Evolutionary conservation across 2,329 filamentous ascomycete species (phyloP), one percentile per base, ranked within the genome.

Genomic region (Nemania serpens): DNA sequence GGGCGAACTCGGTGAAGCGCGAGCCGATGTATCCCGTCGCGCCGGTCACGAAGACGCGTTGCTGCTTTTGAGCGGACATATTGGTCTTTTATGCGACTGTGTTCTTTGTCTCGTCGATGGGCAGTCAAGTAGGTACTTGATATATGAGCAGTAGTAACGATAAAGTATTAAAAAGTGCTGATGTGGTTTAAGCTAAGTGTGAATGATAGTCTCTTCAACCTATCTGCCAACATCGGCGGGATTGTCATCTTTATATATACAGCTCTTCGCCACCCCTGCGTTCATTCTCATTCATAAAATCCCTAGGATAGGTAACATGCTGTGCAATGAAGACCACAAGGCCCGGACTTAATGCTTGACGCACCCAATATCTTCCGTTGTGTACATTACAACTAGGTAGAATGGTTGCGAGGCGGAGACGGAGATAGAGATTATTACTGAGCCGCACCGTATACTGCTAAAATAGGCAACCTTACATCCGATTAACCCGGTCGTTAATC

Each of bases 21-120:
- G 68, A 66, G 57, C 77, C 78, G 37, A 79, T 64, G 64, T 75
- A 78, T 34, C 77, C 77, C 51, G 65, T 75, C 11, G 72, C 77
- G 2, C 77, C 77, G 41, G 77, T 79, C 5, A 80, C 71, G 70
- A 79, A 79, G 59, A 76, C 66, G 48, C 64, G 61, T 25, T 58
- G 68, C 20, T 51, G 68, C 36, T 64, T 57, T 37, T 47, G n/a
- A 50, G 55, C n/a, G 22, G 67, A 29, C 67, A 69, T 64, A 1
- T 52, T 12, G 17, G 13, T 50, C 15, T 22, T 6, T 17, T 29
- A 1, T 13, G 17, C 10, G 51, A 3, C 25, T 9, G 1, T 17
- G 5, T 43, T 13, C 6, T 49, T 13, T 12, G 39, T 6, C 5
- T 50, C 2, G 37, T 34, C 15, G 25, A 7, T 7, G 25, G 25